Conservation (phyloP, 1,139 yeast genomes). For the Blastobotrys ciferrii region DNA sequence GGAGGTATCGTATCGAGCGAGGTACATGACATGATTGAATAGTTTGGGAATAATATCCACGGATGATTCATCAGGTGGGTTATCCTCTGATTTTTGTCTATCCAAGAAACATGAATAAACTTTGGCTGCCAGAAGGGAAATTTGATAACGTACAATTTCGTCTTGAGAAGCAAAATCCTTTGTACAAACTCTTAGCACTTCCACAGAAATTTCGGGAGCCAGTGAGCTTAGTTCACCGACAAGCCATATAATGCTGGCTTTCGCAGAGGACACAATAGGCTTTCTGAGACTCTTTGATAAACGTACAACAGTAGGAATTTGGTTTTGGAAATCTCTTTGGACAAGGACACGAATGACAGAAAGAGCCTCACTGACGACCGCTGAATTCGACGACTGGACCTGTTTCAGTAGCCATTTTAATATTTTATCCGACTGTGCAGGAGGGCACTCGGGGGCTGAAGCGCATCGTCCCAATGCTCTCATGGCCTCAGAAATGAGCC, state of each 20-base stretch:
- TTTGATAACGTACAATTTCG: conserved; percentile 64
- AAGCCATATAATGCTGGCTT: conserved; percentile 86
- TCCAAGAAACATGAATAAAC: conserved; percentile 56
- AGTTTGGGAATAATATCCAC: conserved; percentile 53
- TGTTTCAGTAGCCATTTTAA: conserved; percentile 49
- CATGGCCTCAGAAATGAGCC: conserved; percentile 54
- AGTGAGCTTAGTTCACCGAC: conserved; percentile 70
- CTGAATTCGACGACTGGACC: conserved; percentile 33
- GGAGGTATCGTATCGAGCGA: conserved; percentile 71
- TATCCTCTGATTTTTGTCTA: conserved; percentile 28
- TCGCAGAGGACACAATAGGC: conserved; percentile 45
- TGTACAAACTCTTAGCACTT: conserved; percentile 63
- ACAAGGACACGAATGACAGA: conserved; percentile 70
- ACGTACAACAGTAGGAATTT: conserved; percentile 43
- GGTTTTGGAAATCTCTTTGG: conserved; percentile 54
- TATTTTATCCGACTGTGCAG: conserved; percentile 29
- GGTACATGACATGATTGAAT: conserved; percentile 53
- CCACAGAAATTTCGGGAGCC: conserved; percentile 66
- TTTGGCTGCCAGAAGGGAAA: conserved; percentile 72
- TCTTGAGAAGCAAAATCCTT: conserved; percentile 56
- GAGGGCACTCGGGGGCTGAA: conserved; percentile 33
- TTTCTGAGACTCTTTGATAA: conserved; percentile 36
- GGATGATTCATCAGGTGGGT: conserved; percentile 11
- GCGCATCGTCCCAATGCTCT: conserved; percentile 58
- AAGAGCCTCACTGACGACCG: conserved; percentile 56